Conservation (phyloP, 192 early-diverging fungal species). For the Thamnidium elegans region DNA sequence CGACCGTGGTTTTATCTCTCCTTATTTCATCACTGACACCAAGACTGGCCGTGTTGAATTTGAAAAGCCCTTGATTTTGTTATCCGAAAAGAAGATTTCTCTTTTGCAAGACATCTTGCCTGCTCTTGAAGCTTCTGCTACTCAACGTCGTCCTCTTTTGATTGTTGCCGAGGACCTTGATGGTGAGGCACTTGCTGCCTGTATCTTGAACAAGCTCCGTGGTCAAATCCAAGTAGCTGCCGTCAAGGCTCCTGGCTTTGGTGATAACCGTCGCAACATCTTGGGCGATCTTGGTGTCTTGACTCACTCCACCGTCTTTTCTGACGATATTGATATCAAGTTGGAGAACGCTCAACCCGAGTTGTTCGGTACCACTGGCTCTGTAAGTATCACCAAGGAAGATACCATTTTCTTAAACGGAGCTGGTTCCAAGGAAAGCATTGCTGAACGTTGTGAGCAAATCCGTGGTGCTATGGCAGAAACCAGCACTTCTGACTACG, state of each 20-base stretch:
- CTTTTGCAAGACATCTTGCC: slow-evolving; percentile 94
- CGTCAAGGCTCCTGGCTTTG: slow-evolving; percentile 99
- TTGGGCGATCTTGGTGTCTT: slow-evolving; percentile 95
- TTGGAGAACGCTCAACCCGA: slow-evolving; percentile 90
- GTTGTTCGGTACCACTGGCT: slow-evolving; percentile 83
- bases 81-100: slow-evolving; percentile 98
- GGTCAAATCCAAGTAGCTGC: slow-evolving; percentile 94
- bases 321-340: slow-evolving; percentile 94
- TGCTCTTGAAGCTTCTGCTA: slow-evolving; percentile 89
- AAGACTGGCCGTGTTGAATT: slow-evolving; percentile 98
- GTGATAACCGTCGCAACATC: slow-evolving; percentile 99
- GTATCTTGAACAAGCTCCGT: slow-evolving; percentile 98
- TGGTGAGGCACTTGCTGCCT: slow-evolving; percentile 97
- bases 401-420: slow-evolving; percentile 98
- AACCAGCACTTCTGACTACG: slow-evolving; percentile 86
- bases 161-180: slow-evolving; percentile 98
- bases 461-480: slow-evolving; percentile 86
- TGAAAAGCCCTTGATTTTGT: slow-evolving; percentile 96
- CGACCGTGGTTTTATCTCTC: slow-evolving; percentile 98
- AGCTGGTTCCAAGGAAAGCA: slow-evolving; percentile 80
- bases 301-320: slow-evolving; percentile 95
- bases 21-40: slow-evolving; percentile 98
- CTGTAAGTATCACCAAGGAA: slow-evolving; percentile 94
- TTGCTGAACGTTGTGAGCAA: slow-evolving; percentile 94
- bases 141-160: slow-evolving; percentile 91